Percentiles rank a stretch among this genome's conserved stretches.
Evolutionary conservation across 768 basidiomycete species (phyloP).

Genomic region (Mycena albidolilacea): DNA sequence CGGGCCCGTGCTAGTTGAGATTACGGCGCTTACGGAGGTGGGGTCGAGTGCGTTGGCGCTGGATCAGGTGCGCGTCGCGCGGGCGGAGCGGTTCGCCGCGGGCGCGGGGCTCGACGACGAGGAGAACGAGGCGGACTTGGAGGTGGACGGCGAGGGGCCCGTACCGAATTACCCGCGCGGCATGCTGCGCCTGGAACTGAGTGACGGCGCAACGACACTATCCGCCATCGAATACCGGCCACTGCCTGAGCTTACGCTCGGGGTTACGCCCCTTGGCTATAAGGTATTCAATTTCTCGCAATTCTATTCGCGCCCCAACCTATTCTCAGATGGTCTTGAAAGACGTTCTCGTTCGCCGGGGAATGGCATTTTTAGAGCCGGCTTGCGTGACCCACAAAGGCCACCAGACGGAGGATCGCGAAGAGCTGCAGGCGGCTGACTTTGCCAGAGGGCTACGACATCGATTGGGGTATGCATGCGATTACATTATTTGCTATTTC

Average conservation of each 20-base stretch:
- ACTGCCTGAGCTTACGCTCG: constrained; percentile 77
- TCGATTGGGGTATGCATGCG: constrained; percentile 75
- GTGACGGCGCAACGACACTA: constrained; percentile 80
- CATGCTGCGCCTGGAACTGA: constrained; percentile 83
- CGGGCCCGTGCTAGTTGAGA: constrained; percentile 79
- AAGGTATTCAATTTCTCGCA: constrained; percentile 68
- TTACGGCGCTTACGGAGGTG: constrained; percentile 86
- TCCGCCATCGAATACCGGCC: constrained; percentile 85
- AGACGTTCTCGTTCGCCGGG: constrained; percentile 76
- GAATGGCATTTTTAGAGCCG: constrained; percentile 86
- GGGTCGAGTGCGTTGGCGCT: constrained; percentile 87
- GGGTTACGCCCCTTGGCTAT: constrained; percentile 83
- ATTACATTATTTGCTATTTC: not conserved
- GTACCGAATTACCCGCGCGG: constrained; percentile 87
- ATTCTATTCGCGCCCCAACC: not conserved
- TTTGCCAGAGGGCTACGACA: constrained; percentile 74
- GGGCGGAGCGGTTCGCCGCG: constrained; percentile 74
- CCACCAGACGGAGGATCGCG: constrained; percentile 75
- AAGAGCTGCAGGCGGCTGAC: constrained; percentile 66
- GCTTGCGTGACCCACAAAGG: constrained; percentile 72
- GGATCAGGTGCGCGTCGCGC: constrained; percentile 75
- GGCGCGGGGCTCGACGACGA: constrained; percentile 61
- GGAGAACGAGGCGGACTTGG: constrained; percentile 69
- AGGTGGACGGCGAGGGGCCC: constrained; percentile 78
- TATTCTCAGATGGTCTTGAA: constrained; percentile 74